Evolutionary conservation across 306 rosid species (phyloP).

Genomic region (Dalbergia cultrata): DNA sequence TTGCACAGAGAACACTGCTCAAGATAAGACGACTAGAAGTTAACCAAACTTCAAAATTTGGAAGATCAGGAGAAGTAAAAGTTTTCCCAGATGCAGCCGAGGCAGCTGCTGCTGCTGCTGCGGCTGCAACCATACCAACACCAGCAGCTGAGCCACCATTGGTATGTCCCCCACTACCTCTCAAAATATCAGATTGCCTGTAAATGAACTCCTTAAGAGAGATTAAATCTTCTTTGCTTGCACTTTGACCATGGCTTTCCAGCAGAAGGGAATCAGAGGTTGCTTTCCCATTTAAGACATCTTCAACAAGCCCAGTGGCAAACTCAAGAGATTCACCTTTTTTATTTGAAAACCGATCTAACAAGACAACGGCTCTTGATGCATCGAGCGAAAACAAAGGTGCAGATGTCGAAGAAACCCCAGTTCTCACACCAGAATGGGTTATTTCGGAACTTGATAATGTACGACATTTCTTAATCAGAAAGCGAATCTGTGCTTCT

Average conservation of each 20-base stretch:
- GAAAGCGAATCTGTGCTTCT: conserved; percentile 86
- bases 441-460: conserved; percentile 75
- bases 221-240: conserved; percentile 73
- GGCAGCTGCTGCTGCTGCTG: conserved; percentile 93
- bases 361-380: conserved; percentile 79
- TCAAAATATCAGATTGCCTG: conserved; percentile 84
- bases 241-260: conserved; percentile 78
- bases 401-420: conserved; percentile 61
- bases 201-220: conserved; percentile 86
- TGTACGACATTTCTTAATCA: conserved; percentile 80
- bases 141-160: conserved; percentile 79
- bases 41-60: conserved; percentile 82
- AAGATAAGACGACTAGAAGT: conserved; percentile 78
- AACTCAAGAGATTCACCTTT: conserved; percentile 81
- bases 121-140: conserved; percentile 93
- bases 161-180: conserved; percentile 82
- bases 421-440: conserved; percentile 73
- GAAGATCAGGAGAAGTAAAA: conserved; percentile 77
- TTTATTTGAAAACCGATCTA: conserved; percentile 68
- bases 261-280: conserved; percentile 89
- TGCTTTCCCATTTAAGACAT: conserved; percentile 80
- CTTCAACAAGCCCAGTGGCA: conserved; percentile 79
- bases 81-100: conserved; percentile 83
- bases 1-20: conserved; percentile 78
- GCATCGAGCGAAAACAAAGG: conserved; percentile 91